These are phyloP conservation scores for Marchantia paleacea DNA, from an alignment of 225 moss, liverwort and hornwort genomes.

Conservation along the genomic window DNA sequence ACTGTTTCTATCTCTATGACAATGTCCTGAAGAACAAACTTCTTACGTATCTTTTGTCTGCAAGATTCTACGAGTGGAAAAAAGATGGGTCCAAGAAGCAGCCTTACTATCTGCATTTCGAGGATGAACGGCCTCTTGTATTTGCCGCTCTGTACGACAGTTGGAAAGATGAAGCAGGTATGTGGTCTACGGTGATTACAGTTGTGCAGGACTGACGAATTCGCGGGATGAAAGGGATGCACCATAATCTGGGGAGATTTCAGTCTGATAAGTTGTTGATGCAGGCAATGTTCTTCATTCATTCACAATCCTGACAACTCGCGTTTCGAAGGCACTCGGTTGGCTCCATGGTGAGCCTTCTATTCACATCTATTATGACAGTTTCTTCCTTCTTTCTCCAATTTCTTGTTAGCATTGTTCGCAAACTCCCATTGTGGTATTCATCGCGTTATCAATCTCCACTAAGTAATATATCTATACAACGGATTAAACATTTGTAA, in stretches of 20 bases:
- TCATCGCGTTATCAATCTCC: too few relatives aligned
- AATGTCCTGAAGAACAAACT: not conserved
- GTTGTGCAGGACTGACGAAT: too few relatives aligned
- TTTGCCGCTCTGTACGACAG: constrained; percentile 91
- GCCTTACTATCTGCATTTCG: constrained; percentile 81
- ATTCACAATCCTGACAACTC: constrained; percentile 87
- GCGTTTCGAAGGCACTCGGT: constrained; percentile 79
- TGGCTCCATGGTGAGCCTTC: constrained; percentile 86
- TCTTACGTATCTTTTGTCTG: not conserved
- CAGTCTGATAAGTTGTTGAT: not conserved
- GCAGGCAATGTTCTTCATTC: constrained; percentile 61
- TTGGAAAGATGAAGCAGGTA: constrained; percentile 86
- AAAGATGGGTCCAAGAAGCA: constrained; percentile 95
- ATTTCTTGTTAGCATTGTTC: too few relatives aligned
- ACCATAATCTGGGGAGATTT: not conserved
- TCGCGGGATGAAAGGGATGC: not conserved
- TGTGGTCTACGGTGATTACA: not conserved
- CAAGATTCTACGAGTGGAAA: constrained; percentile 98
- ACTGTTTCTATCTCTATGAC: not conserved
- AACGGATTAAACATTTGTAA: too few relatives aligned
- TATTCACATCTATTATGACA: not conserved
- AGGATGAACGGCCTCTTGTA: constrained; percentile 68
- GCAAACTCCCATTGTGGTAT: too few relatives aligned
- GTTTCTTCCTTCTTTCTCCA: not conserved
- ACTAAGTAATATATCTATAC: too few relatives aligned